Percentiles rank a stretch among this genome's conserved stretches.
Conservation (phyloP, 2,329 filamentous ascomycete species). For the Sporothrix phasma region DNA sequence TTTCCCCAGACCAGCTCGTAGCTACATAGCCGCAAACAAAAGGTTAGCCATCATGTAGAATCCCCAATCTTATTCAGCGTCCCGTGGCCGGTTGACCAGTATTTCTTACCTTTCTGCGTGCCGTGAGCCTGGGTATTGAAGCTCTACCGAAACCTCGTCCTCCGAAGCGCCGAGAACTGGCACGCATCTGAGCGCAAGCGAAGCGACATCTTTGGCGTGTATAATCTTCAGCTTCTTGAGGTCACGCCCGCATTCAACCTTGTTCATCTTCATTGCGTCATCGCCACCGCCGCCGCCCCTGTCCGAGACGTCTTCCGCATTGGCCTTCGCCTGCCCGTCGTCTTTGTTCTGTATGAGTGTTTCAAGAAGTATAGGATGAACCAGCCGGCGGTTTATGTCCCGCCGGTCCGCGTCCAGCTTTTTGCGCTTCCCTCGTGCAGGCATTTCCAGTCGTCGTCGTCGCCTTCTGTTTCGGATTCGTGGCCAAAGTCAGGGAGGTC, state of each 20-base stretch:
- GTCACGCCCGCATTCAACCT: slow-evolving; percentile 23
- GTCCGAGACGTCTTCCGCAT: slow-evolving; percentile 21
- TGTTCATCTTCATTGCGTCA: not conserved
- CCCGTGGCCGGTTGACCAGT: not conserved
- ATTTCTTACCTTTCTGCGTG: slow-evolving; percentile 25
- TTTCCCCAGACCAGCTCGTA: slow-evolving; percentile 70
- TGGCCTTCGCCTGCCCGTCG: slow-evolving; percentile 25
- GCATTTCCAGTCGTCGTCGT: slow-evolving; percentile 41
- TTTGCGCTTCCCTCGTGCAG: slow-evolving; percentile 34
- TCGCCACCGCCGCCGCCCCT: not conserved
- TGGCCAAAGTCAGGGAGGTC: slow-evolving; percentile 40
- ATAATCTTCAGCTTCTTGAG: slow-evolving; percentile 40
- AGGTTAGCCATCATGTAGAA: slow-evolving; percentile 6
- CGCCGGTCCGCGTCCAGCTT: slow-evolving; percentile 5
- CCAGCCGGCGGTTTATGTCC: slow-evolving; percentile 30
- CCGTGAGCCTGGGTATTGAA: slow-evolving; percentile 70
- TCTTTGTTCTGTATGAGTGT: slow-evolving; percentile 8
- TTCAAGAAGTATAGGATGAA: slow-evolving; percentile 36
- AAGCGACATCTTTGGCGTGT: slow-evolving; percentile 49
- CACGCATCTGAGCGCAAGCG: slow-evolving; percentile 40
- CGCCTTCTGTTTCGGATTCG: slow-evolving; percentile 42
- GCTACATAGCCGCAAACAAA: slow-evolving; percentile 23
- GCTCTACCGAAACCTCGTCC: slow-evolving; percentile 50
- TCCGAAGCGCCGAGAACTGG: slow-evolving; percentile 39
- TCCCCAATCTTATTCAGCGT: not conserved